phyloP scores from a whole-genome alignment of 2,329 filamentous ascomycete genomes.

The Paracoccidioides brasiliensis region DNA sequence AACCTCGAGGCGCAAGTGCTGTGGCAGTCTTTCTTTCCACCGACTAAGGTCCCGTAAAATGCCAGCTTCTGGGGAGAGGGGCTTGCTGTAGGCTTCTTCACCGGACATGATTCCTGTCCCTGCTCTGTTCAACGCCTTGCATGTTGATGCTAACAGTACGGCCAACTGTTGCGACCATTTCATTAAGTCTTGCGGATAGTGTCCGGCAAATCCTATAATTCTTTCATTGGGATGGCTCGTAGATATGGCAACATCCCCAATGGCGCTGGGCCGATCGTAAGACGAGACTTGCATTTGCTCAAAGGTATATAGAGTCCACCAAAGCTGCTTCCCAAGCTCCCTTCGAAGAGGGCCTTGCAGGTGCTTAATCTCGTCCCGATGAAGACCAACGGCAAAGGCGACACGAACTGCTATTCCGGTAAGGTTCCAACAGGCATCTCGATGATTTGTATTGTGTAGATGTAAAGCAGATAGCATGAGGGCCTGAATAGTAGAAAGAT shows the following conservation, averaged over 20 bases:
- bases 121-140: neutral
- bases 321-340: neutral
- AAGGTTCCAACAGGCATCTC: neutral
- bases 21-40: neutral
- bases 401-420: neutral
- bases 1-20: neutral
- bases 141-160: neutral
- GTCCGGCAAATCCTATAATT: neutral
- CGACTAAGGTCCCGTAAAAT: neutral
- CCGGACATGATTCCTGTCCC: neutral
- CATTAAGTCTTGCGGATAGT: neutral
- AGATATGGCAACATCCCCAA: neutral
- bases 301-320: neutral
- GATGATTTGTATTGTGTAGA: neutral
- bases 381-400: neutral
- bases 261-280: neutral
- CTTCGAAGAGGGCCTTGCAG: neutral
- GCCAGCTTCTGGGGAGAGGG: neutral
- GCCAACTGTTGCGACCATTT: neutral
- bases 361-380: neutral
- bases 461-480: constrained; percentile 1
- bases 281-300: neutral
- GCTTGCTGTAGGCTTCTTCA: neutral
- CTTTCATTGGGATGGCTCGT: neutral
- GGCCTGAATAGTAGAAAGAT: neutral